Conservation (phyloP, 192 early-diverging fungal genomes). For the Backusella macrospora region DNA sequence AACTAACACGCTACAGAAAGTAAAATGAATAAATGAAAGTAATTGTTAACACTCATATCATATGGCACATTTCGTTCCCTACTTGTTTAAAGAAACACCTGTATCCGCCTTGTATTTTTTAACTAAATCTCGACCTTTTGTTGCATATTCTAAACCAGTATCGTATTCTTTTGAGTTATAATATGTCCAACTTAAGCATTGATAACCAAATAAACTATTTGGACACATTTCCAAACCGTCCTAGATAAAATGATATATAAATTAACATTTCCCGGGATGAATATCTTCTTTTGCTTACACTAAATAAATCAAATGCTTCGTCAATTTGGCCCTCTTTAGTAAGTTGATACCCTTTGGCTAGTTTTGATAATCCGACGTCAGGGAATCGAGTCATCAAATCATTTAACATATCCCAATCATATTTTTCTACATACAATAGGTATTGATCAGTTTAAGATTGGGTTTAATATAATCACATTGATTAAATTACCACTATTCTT, state of each 20-base stretch:
- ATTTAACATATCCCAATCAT: conserved; percentile 46
- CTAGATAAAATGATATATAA: conserved; percentile 33
- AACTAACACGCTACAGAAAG: conserved; percentile 44
- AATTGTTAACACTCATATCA: not conserved
- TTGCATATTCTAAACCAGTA: conserved; percentile 54
- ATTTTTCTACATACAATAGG: conserved; percentile 40
- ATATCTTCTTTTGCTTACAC: conserved; percentile 22
- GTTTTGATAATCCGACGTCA: conserved; percentile 46
- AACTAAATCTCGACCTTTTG: conserved; percentile 42
- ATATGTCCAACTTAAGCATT: conserved; percentile 52
- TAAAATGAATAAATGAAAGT: not conserved
- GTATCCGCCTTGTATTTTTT: conserved; percentile 29
- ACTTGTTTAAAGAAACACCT: conserved; percentile 44
- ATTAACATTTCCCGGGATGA: conserved; percentile 3
- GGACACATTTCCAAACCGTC: conserved; percentile 47
- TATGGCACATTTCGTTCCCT: not conserved
- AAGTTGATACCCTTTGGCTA: conserved; percentile 47
- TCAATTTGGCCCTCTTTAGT: conserved; percentile 37
- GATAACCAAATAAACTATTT: conserved; percentile 49
- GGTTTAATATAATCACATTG: not conserved
- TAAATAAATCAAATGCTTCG: conserved; percentile 42
- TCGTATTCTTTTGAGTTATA: conserved; percentile 53
- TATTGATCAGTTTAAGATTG: not conserved
- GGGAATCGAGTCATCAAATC: conserved; percentile 48
- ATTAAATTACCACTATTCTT: conserved; percentile 33